Percentiles rank a stretch among this genome's conserved stretches.
Conservation (phyloP, 306 rosid species). For the Cyamopsis tetragonoloba region DNA sequence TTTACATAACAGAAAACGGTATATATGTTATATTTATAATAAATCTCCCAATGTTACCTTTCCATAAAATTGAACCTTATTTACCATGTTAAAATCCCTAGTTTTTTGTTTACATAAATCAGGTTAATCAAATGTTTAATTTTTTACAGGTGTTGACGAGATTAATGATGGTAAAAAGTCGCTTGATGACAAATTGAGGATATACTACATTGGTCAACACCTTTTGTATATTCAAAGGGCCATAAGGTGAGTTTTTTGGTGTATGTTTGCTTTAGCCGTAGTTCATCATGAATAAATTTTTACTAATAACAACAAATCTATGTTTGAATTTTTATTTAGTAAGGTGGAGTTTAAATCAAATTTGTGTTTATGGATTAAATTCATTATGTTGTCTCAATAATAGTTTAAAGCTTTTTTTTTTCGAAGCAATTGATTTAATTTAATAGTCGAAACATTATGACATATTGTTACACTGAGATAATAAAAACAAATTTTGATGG, state of each 20-base stretch:
- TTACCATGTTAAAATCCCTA: neutral
- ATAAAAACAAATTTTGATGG: too few species aligned
- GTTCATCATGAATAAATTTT: too few species aligned
- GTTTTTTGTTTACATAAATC: neutral
- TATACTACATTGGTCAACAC: slow-evolving; percentile 23
- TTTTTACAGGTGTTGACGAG: slow-evolving; percentile 44
- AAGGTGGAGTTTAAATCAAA: too few species aligned
- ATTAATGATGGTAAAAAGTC: slow-evolving; percentile 24
- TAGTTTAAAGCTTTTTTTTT: too few species aligned
- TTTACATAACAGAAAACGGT: slow-evolving; percentile 53
- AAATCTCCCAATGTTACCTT: neutral
- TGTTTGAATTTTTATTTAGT: too few species aligned
- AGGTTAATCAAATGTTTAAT: neutral
- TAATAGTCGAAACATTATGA: too few species aligned
- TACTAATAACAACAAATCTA: too few species aligned
- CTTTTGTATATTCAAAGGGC: slow-evolving; percentile 20
- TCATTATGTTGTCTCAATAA: too few species aligned
- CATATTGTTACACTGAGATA: too few species aligned
- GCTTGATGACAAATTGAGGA: slow-evolving; percentile 20
- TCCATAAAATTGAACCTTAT: neutral
- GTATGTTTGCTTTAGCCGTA: too few species aligned
- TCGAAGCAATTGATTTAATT: too few species aligned
- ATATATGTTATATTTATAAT: neutral
- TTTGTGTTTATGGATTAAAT: too few species aligned
- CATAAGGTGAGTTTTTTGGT: slow-evolving; percentile 30